Percentiles rank a stretch among this genome's conserved stretches.
phyloP scores from a whole-genome alignment of 208 protist genomes.

The Willaertia magna region DNA sequence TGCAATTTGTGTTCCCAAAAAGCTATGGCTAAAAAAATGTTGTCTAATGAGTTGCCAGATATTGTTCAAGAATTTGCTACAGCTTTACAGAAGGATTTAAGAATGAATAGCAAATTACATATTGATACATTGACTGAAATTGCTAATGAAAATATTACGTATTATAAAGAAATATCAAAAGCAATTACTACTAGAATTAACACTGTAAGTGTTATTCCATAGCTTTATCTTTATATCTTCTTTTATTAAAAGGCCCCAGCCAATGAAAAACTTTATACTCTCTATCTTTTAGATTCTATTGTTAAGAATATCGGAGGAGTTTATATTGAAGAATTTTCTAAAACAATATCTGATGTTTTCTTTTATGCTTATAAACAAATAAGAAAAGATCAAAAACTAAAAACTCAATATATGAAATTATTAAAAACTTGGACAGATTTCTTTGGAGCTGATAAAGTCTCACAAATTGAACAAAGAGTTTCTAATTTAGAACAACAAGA shows the following conservation, averaged over 20 bases:
- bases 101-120: not conserved
- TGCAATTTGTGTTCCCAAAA: too few relatives aligned
- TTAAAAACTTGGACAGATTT: not conserved
- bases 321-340: not conserved
- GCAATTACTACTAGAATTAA: not conserved
- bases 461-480: not conserved
- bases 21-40: too few relatives aligned
- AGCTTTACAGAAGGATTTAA: not conserved
- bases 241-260: not conserved
- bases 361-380: not conserved
- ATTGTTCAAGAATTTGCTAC: not conserved
- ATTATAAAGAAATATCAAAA: not conserved
- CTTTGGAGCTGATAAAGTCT: not conserved
- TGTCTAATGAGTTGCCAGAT: too few relatives aligned
- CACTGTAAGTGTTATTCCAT: not conserved
- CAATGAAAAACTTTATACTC: not conserved
- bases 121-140: not conserved
- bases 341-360: not conserved
- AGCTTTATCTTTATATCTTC: not conserved
- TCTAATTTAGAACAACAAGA: not conserved
- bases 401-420: not conserved
- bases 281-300: not conserved
- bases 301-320: not conserved
- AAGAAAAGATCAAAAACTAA: not conserved
- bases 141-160: not conserved